Percentiles rank a stretch among this genome's conserved stretches.
These are phyloP conservation scores for Huntiella bhutanensis DNA, from an alignment of 2,329 filamentous ascomycete species.

Conservation along the genomic window DNA sequence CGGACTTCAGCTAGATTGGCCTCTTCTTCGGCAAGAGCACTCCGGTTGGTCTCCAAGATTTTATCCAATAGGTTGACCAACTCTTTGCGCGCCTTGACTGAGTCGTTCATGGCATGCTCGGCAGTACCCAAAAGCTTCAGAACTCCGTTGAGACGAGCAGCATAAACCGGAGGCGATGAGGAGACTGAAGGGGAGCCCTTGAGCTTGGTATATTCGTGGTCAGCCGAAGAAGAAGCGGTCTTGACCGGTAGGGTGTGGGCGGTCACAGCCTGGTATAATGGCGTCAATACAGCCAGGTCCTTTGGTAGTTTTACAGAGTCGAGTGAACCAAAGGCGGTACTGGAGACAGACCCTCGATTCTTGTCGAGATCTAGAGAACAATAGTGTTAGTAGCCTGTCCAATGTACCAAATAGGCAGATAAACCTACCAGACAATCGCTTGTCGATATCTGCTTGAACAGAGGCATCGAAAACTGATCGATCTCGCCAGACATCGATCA, in stretches of 20 bases:
- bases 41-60: slow-evolving; percentile 54
- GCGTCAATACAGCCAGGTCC: slow-evolving; percentile 59
- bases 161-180: slow-evolving; percentile 76
- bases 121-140: slow-evolving; percentile 76
- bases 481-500: slow-evolving; percentile 88
- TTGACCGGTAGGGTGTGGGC: slow-evolving; percentile 54
- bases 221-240: slow-evolving; percentile 48
- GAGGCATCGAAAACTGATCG: slow-evolving; percentile 64
- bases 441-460: slow-evolving; percentile 66
- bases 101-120: slow-evolving; percentile 74
- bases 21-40: slow-evolving; percentile 52
- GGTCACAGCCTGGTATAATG: slow-evolving; percentile 51
- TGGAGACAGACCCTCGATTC: slow-evolving; percentile 32
- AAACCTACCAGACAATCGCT: slow-evolving; percentile 54
- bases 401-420: background rate
- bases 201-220: slow-evolving; percentile 68
- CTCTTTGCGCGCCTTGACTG: slow-evolving; percentile 64
- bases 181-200: slow-evolving; percentile 48
- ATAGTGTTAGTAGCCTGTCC: slow-evolving; percentile 11
- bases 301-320: slow-evolving; percentile 44
- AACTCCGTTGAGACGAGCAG: slow-evolving; percentile 73
- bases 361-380: slow-evolving; percentile 39
- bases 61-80: slow-evolving; percentile 69
- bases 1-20: slow-evolving; percentile 42
- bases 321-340: slow-evolving; percentile 29